These are phyloP conservation scores for Teratosphaeria nubilosa DNA, from an alignment of 2,329 filamentous ascomycete genomes.

Conservation along the genomic window DNA sequence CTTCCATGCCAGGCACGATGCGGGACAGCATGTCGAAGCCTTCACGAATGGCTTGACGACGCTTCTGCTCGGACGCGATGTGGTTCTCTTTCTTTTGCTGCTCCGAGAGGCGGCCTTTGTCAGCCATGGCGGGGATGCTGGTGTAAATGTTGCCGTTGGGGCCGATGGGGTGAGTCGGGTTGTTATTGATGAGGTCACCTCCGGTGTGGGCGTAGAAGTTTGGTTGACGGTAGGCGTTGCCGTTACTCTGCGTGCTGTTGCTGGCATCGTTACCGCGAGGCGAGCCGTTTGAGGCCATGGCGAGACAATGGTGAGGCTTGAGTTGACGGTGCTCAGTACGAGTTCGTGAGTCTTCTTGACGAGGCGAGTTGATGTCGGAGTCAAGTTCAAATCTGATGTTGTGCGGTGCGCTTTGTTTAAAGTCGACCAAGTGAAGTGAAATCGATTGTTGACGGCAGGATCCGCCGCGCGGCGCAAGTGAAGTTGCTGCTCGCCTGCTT, in stretches of 20 bases:
- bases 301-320: neutral
- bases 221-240: neutral
- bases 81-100: constrained; percentile 66
- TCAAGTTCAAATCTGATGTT: neutral
- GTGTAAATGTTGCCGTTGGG: constrained; percentile 2
- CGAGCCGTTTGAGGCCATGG: neutral
- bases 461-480: neutral
- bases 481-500: neutral
- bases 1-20: constrained; percentile 70
- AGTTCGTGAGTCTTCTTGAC: neutral
- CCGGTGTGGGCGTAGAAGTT: neutral
- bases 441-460: neutral
- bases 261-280: neutral
- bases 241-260: neutral
- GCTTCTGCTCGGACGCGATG: constrained; percentile 58
- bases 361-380: neutral
- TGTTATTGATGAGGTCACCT: neutral
- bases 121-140: neutral
- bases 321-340: neutral
- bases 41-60: constrained; percentile 65
- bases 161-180: neutral
- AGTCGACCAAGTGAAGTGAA: neutral
- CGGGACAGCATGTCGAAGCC: constrained; percentile 74
- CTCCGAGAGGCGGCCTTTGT: constrained; percentile 55
- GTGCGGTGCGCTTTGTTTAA: neutral